Conservation (phyloP, 495 filamentous ascomycete genomes). For the Hypoxylon lienhwacheense region DNA sequence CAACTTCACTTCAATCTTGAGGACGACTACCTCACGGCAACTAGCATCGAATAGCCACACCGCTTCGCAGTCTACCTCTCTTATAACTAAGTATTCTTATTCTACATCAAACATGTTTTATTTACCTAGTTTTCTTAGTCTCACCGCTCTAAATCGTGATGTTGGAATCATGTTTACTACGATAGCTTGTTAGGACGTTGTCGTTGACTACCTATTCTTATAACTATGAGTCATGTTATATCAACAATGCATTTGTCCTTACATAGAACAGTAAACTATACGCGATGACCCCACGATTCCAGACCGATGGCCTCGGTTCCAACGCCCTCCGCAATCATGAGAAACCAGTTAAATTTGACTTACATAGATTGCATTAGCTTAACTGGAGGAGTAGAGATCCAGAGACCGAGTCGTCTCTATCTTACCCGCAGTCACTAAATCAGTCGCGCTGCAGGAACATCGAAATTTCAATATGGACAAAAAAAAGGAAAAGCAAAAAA, state of each 20-base stretch:
- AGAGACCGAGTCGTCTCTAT: conserved; percentile 11
- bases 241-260: too few relatives aligned
- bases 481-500: conserved; percentile 29
- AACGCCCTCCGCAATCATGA: conserved; percentile 22
- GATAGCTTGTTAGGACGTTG: conserved; percentile 5
- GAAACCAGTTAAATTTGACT: conserved; percentile 17
- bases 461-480: conserved; percentile 10
- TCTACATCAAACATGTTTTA: conserved; percentile 2
- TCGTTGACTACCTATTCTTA: conserved; percentile 8
- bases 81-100: conserved; percentile 4
- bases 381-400: conserved; percentile 12
- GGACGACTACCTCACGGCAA: conserved; percentile 3
- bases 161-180: conserved; percentile 6
- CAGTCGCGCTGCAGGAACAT: conserved; percentile 25
- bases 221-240: conserved; percentile 7
- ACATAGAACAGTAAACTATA: conserved; percentile 8
- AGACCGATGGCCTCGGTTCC: conserved; percentile 17
- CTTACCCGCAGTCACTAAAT: conserved; percentile 14
- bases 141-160: conserved; percentile 20
- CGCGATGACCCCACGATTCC: conserved; percentile 5
- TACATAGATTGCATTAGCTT: conserved; percentile 18
- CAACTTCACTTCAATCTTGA: conserved; percentile 17
- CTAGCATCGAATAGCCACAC: conserved; percentile 20
- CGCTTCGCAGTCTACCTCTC: conserved; percentile 23
- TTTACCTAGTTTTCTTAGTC: conserved; percentile 1